phyloP scores from a whole-genome alignment of 2,329 filamentous ascomycete species.

The Talaromyces sp. region DNA sequence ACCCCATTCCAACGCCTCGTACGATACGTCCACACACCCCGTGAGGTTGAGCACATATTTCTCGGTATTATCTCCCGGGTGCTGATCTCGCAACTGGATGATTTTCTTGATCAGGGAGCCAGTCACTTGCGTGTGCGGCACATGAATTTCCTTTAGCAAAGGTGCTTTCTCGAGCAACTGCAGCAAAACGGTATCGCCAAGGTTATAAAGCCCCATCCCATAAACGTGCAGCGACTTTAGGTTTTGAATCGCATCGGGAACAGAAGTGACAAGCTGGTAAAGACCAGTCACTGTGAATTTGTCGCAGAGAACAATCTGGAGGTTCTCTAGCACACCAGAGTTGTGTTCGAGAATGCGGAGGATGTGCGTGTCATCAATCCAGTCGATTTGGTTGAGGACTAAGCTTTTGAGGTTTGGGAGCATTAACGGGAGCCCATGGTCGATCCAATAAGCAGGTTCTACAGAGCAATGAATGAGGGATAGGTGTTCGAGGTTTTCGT shows the following conservation, averaged over 20 bases:
- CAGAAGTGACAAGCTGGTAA: not conserved
- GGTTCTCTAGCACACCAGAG: not conserved
- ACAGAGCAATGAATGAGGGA: not conserved
- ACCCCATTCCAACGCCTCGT: conserved; percentile 30
- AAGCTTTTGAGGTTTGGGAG: conserved; percentile 22
- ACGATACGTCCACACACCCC: conserved; percentile 25
- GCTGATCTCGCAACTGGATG: conserved; percentile 16
- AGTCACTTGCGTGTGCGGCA: conserved; percentile 30
- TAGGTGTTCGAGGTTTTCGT: conserved; percentile 1
- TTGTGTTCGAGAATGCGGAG: not conserved
- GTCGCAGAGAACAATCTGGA: conserved; percentile 1
- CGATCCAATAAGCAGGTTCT: not conserved
- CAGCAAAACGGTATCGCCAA: conserved; percentile 21
- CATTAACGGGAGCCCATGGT: conserved; percentile 12
- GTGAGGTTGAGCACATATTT: conserved; percentile 19
- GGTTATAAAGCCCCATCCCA: conserved; percentile 12
- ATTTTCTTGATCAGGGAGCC: conserved; percentile 29
- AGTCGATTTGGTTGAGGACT: conserved; percentile 12
- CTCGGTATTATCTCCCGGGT: not conserved
- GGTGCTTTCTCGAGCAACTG: conserved; percentile 18
- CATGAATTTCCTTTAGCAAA: conserved; percentile 26
- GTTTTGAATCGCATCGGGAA: not conserved
- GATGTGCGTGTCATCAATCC: not conserved
- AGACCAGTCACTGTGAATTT: not conserved
- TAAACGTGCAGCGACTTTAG: conserved; percentile 26